phyloP scores from a whole-genome alignment of 768 basidiomycete genomes.

The Psilocybe subaeruginosa region DNA sequence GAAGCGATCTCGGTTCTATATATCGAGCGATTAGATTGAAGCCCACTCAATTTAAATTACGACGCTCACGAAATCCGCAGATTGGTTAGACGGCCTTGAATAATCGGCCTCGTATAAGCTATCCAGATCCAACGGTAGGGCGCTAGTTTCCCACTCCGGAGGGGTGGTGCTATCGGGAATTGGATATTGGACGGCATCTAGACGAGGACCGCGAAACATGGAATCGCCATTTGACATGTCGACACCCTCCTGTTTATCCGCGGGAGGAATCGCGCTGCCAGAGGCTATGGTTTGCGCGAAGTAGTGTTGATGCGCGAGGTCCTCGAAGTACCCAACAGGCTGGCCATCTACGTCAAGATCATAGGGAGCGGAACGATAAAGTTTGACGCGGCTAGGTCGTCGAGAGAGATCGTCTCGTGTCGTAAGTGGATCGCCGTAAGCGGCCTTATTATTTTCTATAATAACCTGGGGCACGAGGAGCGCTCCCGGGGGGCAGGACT shows the following conservation, averaged over 20 bases:
- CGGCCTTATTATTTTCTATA: constrained; percentile 3
- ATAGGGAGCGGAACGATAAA: constrained; percentile 17
- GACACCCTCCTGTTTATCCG: not conserved
- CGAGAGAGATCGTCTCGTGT: constrained; percentile 26
- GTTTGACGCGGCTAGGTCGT: constrained; percentile 19
- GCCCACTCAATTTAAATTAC: not conserved
- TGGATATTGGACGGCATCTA: not conserved
- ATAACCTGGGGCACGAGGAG: constrained; percentile 12
- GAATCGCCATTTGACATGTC: not conserved
- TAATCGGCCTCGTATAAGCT: not conserved
- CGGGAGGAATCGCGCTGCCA: not conserved
- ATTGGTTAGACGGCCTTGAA: not conserved
- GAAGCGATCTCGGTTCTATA: not conserved
- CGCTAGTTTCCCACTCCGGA: not conserved
- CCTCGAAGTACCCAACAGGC: constrained; percentile 1
- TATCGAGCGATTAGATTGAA: not conserved
- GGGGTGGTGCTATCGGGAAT: not conserved
- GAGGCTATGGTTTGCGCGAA: not conserved
- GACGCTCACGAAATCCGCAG: not conserved
- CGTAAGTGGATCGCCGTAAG: constrained; percentile 15
- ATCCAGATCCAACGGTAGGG: not conserved
- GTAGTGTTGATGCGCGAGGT: constrained; percentile 5
- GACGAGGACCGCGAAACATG: not conserved
- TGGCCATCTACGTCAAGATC: not conserved
- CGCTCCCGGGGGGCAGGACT: constrained; percentile 19